These are phyloP conservation scores for Candida railenensis DNA, from an alignment of 805 yeast genomes.

Conservation along the genomic window DNA sequence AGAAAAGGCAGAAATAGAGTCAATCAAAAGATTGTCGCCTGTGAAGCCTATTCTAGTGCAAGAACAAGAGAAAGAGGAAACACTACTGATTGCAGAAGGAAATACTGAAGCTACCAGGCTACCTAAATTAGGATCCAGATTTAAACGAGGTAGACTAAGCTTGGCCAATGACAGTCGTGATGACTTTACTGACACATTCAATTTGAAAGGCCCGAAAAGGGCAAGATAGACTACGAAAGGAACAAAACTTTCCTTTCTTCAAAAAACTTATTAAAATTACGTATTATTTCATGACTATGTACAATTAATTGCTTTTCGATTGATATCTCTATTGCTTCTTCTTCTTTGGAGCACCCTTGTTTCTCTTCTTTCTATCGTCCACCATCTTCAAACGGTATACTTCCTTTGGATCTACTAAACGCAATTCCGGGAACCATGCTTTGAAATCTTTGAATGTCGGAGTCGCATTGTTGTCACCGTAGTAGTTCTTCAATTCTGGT, in stretches of 20 bases:
- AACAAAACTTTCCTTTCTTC: too few relatives aligned
- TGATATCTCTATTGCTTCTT: slow-evolving; percentile 27
- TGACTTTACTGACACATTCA: slow-evolving; percentile 30
- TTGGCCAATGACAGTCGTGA: slow-evolving; percentile 10
- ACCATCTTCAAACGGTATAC: slow-evolving; percentile 66
- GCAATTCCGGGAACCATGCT: slow-evolving; percentile 48
- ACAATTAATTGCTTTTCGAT: background rate
- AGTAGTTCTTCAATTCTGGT: slow-evolving; percentile 65
- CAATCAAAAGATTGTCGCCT: background rate
- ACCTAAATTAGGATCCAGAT: background rate
- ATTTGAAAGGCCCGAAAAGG: slow-evolving; percentile 12
- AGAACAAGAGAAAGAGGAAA: background rate
- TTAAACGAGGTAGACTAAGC: slow-evolving; percentile 3
- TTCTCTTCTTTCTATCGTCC: slow-evolving; percentile 71
- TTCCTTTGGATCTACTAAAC: slow-evolving; percentile 66
- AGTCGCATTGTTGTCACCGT: slow-evolving; percentile 66
- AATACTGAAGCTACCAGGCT: too few relatives aligned
- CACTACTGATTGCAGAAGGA: too few relatives aligned
- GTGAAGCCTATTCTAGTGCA: background rate
- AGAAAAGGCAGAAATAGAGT: background rate
- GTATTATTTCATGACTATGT: slow-evolving; percentile 1
- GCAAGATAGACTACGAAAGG: slow-evolving; percentile 1
- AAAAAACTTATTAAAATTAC: too few relatives aligned
- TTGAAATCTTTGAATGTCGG: slow-evolving; percentile 63
- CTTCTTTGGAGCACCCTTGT: slow-evolving; percentile 86